Base-by-base conservation (phyloP, 2,329 filamentous ascomycete genomes). In the Sclerotinia trifoliorum region DNA sequence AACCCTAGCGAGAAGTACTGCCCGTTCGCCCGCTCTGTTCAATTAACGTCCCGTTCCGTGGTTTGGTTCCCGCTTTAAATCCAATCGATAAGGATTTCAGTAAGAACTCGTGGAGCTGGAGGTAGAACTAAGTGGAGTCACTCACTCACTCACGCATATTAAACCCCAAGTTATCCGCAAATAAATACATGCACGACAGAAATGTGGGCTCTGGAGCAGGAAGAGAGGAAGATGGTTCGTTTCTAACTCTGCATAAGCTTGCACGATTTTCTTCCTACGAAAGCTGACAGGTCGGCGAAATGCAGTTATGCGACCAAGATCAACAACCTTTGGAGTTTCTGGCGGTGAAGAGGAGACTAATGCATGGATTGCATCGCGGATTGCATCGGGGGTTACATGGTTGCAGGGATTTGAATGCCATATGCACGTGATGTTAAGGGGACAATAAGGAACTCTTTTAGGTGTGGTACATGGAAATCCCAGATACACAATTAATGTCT, bases 271-370 rank as follows among this genome's bases (percentile, higher is more conserved):
- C 48, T 10, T 26, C n/a, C n/a, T 60, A 17, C 2, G 7, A 15
- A 21, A 42, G 62, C 48, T 62, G 58, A 49, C 42, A 49, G 44
- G 58, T 56, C 29, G 29, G 1, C 17, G 5, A 60, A 32, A 8
- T 10, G 35, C 35, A 10, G 6, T 35, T 35, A 48, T 60, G 57
- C 42, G 11, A 60, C 54, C 54, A 11, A 39, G 35, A 66, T 66
- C 55, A 55, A 55, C 55, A 66, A 51, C 65, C 46, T 42, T 55
- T n/a, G 52, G 19, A 51, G 39, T 66, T 54, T 66, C 55, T 66
- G 65, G 65, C 65, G 65, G 55, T 66, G 65, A 66, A 60, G 44
- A 46, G 64, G 26, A n/a, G 21, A 17, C 58, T 62, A 49, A 62
- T 49, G 44, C 44, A 49, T 49, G 46, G 29, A 19, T 62, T 35